Percentiles rank a stretch among this genome's conserved stretches.
phyloP scores from a whole-genome alignment of 345 rosid species.

The Alliaria petiolata region DNA sequence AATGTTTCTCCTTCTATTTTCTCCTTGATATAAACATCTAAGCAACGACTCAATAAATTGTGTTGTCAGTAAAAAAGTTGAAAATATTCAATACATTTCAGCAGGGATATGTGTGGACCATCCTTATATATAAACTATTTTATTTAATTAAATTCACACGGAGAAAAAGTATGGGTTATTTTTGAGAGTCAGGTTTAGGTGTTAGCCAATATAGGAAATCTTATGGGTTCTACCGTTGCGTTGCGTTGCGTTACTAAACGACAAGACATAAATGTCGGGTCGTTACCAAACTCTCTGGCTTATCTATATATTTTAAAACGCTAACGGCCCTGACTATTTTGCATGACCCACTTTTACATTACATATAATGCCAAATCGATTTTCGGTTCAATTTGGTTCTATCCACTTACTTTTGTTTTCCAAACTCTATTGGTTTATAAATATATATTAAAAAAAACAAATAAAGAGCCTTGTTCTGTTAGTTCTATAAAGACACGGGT shows the following conservation, averaged over 20 bases:
- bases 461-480: not conserved
- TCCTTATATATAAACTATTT: not conserved
- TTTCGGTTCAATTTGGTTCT: not conserved
- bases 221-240: not conserved
- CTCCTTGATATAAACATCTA: not conserved
- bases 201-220: not conserved
- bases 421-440: not conserved
- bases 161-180: constrained; percentile 2
- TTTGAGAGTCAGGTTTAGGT: constrained; percentile 13
- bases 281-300: constrained; percentile 34
- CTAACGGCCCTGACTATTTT: constrained; percentile 18
- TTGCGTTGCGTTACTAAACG: constrained; percentile 11
- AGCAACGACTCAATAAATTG: not conserved
- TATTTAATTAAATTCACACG: not conserved
- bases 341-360: constrained; percentile 15
- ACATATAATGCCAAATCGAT: constrained; percentile 7
- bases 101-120: not conserved
- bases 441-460: not conserved
- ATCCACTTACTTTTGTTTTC: not conserved
- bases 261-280: constrained; percentile 28
- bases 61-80: not conserved
- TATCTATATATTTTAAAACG: not conserved
- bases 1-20: not conserved
- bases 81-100: not conserved
- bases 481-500: not conserved